Conservation (phyloP, 441 rosid genomes). For the Brassica balearica region DNA sequence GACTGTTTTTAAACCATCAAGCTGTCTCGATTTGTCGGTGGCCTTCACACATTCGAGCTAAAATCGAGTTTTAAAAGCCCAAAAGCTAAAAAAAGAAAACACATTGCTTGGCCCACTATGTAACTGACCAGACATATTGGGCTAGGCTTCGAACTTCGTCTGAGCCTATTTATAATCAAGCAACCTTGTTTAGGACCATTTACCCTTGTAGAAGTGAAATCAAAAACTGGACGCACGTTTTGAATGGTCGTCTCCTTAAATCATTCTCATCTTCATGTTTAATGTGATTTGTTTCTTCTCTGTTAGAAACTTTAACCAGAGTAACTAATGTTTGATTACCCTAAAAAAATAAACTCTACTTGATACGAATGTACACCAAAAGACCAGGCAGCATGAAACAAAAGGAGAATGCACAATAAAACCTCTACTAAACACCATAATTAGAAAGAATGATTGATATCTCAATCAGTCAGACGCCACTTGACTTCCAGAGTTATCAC, state of each 20-base stretch:
- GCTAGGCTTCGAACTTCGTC: not conserved
- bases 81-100: not conserved
- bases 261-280: not conserved
- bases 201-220: not conserved
- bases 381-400: not conserved
- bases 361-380: not conserved
- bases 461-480: slow-evolving; percentile 40
- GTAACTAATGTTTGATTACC: slow-evolving; percentile 2
- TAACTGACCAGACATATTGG: not conserved
- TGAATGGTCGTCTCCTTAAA: not conserved
- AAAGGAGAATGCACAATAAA: slow-evolving; percentile 6
- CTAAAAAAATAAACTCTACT: slow-evolving; percentile 29
- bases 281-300: not conserved
- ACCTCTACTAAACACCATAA: slow-evolving; percentile 22
- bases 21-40: slow-evolving; percentile 32
- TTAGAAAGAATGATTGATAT: slow-evolving; percentile 4
- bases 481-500: slow-evolving; percentile 47
- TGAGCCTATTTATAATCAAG: not conserved
- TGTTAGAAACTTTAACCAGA: not conserved
- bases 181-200: not conserved
- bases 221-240: not conserved
- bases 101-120: not conserved
- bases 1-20: slow-evolving; percentile 5
- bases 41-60: not conserved
- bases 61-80: not conserved